Evolutionary conservation across 306 rosid species (phyloP).

Genomic region (Rubus idaeus): DNA sequence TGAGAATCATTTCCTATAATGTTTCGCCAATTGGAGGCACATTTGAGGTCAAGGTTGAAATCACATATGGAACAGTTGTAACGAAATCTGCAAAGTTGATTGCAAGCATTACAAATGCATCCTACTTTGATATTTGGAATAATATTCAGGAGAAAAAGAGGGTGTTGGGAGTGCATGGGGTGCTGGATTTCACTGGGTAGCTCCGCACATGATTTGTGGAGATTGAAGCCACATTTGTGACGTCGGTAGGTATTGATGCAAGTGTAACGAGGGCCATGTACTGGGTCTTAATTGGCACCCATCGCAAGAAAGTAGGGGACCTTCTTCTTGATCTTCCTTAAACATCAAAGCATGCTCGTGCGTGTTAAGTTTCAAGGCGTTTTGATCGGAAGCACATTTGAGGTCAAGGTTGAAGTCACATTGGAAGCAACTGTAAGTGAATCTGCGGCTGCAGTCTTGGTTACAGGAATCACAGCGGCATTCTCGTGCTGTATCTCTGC

Average conservation of each 20-base stretch:
- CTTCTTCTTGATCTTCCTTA: not conserved
- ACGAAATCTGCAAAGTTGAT: not conserved
- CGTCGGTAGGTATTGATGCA: not conserved
- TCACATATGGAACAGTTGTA: not conserved
- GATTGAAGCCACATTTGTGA: not conserved
- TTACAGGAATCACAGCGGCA: not conserved
- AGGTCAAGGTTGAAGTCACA: not conserved
- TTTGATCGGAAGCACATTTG: too few species aligned
- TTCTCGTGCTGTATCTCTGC: not conserved
- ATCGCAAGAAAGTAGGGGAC: not conserved
- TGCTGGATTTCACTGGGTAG: not conserved
- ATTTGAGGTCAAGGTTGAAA: not conserved
- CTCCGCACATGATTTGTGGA: not conserved
- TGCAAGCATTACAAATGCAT: not conserved
- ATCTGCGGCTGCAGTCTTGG: not conserved
- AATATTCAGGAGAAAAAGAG: not conserved
- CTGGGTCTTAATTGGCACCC: not conserved
- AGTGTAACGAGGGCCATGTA: not conserved
- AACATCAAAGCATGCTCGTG: not conserved
- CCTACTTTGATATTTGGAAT: not conserved
- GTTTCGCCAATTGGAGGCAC: not conserved
- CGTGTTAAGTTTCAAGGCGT: conserved; percentile 14
- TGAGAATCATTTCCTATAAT: not conserved
- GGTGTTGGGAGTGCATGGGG: not conserved
- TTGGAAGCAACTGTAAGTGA: not conserved